Percentiles rank a stretch among this genome's conserved stretches.
Conservation (phyloP, 139 green algal species). For the Eudorina sp. region DNA sequence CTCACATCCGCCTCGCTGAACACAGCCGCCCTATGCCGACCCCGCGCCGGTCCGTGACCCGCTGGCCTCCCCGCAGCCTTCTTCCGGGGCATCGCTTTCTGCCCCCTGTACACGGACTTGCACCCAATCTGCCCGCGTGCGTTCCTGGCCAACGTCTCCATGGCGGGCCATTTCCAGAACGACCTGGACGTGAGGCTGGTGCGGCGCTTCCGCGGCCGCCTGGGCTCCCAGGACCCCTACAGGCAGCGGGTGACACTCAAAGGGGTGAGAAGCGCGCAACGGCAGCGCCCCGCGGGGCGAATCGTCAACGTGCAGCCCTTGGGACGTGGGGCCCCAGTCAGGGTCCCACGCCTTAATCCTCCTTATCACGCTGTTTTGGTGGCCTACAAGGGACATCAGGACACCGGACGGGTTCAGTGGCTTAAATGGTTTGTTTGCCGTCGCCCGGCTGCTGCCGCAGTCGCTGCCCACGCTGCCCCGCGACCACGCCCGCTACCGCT, state of each 20-base stretch:
- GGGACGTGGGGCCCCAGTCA: too few relatives aligned
- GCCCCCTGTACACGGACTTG: background rate
- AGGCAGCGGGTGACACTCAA: background rate
- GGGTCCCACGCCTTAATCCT: too few relatives aligned
- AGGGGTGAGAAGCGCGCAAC: too few relatives aligned
- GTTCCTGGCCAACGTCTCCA: constrained; percentile 21
- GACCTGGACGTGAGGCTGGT: constrained; percentile 30
- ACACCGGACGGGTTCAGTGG: too few relatives aligned
- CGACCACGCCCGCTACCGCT: constrained; percentile 42
- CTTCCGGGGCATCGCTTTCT: constrained; percentile 30
- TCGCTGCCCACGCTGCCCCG: background rate
- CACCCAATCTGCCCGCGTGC: constrained; percentile 16
- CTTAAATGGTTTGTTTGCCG: too few relatives aligned
- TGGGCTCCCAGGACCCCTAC: background rate
- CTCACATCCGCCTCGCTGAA: too few relatives aligned
- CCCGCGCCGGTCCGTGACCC: too few relatives aligned
- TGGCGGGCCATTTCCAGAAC: background rate
- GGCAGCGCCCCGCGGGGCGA: too few relatives aligned
- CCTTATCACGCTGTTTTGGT: too few relatives aligned
- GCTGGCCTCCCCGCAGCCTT: constrained; percentile 3
- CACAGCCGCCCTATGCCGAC: too few relatives aligned
- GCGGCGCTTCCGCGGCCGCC: background rate
- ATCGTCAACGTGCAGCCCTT: too few relatives aligned
- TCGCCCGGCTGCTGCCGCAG: background rate
- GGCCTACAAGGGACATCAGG: too few relatives aligned